These are phyloP conservation scores for Cyclotella baltica DNA, from an alignment of 108 stramenopile genomes.

Conservation along the genomic window DNA sequence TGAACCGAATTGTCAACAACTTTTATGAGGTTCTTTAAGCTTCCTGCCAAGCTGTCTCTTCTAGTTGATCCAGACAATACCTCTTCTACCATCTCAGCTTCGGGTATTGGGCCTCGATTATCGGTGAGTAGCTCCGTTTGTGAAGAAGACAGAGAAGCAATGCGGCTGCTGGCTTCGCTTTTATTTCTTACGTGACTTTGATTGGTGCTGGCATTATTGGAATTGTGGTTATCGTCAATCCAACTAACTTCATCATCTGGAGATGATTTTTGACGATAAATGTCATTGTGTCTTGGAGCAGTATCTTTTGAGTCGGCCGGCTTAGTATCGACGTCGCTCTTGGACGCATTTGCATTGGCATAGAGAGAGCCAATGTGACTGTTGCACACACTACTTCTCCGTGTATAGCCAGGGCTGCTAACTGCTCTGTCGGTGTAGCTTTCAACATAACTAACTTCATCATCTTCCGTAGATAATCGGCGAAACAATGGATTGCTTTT, in stretches of 20 bases:
- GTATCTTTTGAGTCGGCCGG: background rate
- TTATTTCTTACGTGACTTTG: background rate
- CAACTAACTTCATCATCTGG: constrained; percentile 17
- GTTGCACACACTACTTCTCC: too few species aligned
- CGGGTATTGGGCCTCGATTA: background rate
- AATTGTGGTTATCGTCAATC: background rate
- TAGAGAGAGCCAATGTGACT: too few species aligned
- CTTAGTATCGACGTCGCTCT: background rate
- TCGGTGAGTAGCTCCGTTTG: background rate
- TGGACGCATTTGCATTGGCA: background rate
- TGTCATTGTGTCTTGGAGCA: background rate
- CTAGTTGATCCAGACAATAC: background rate
- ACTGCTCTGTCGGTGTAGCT: too few species aligned
- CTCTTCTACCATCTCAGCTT: background rate
- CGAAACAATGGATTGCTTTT: background rate
- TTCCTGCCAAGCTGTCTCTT: background rate
- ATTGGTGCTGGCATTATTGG: background rate
- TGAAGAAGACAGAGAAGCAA: background rate
- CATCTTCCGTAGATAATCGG: too few species aligned
- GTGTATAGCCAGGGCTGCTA: too few species aligned
- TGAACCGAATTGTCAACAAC: background rate
- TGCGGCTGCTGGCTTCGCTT: background rate
- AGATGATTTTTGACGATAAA: background rate
- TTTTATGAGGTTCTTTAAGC: background rate
- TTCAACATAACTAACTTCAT: too few species aligned